Conservation (phyloP, 78 protist genomes). For the Chrysochromulina parva region DNA sequence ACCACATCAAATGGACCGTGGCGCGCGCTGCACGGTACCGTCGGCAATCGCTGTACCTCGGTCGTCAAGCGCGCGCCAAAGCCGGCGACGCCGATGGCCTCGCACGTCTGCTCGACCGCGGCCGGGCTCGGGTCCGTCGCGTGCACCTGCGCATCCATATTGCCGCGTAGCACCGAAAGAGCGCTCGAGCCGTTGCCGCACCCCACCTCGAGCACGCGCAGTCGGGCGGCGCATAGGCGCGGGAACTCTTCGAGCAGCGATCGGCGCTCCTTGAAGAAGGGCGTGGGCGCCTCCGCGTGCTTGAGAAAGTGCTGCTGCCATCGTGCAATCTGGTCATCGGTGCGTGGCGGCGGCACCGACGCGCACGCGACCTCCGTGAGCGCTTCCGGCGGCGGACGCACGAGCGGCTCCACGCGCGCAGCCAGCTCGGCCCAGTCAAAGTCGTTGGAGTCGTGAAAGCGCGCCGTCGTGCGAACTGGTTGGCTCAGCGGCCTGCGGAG, state of each 20-base stretch:
- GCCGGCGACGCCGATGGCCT: neutral
- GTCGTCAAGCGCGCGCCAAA: neutral
- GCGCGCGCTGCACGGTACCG: neutral
- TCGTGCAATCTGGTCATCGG: neutral
- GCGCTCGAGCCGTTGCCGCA: neutral
- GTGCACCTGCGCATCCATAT: neutral
- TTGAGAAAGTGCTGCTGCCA: neutral
- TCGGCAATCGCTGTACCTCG: neutral
- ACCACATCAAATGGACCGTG: neutral
- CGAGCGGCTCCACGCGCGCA: too few species aligned
- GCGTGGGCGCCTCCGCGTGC: neutral
- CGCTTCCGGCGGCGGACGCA: too few species aligned
- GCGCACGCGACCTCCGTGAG: too few species aligned
- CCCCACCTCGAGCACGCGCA: slow-evolving; percentile 7
- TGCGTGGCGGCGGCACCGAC: too few species aligned
- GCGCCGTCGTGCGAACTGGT: too few species aligned
- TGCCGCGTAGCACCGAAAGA: neutral
- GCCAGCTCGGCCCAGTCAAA: too few species aligned
- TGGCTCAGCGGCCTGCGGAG: too few species aligned
- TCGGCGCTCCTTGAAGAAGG: neutral
- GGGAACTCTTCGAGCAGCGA: neutral
- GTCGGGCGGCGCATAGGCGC: neutral
- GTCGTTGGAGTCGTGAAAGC: too few species aligned
- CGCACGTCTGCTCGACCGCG: neutral
- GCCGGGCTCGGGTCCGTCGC: neutral